A percentile compares a stretch with the other conserved stretches of the same genome.
These are phyloP conservation scores for Alternaria triticina DNA, from an alignment of 2,329 filamentous ascomycete genomes.

Conservation along the genomic window DNA sequence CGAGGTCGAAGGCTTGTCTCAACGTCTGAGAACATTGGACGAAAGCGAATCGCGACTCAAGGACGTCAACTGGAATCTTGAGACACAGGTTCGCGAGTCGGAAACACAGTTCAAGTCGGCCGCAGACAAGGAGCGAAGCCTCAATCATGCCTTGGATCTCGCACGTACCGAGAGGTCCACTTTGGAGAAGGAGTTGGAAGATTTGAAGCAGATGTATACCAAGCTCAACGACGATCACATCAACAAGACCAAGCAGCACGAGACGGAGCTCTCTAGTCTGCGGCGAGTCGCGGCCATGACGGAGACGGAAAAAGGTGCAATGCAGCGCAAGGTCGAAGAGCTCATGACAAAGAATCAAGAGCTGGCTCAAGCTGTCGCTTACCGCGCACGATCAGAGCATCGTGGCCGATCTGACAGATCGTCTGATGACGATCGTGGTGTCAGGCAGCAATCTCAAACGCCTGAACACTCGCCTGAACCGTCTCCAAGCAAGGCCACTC, in stretches of 20 bases:
- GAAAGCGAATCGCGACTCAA: constrained; percentile 97
- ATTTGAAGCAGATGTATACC: constrained; percentile 79
- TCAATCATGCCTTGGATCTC: constrained; percentile 73
- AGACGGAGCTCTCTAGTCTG: constrained; percentile 83
- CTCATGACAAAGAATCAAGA: constrained; percentile 89
- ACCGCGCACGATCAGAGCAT: constrained; percentile 72
- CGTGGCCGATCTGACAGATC: constrained; percentile 63
- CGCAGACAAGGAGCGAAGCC: constrained; percentile 80
- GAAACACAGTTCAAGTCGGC: constrained; percentile 75
- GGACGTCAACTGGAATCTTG: constrained; percentile 97
- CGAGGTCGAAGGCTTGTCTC: constrained; percentile 78
- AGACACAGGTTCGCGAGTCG: constrained; percentile 88
- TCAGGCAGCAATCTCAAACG: constrained; percentile 68
- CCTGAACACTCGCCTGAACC: constrained; percentile 90
- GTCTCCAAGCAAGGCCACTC: constrained; percentile 90
- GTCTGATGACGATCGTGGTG: constrained; percentile 45
- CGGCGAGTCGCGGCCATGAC: constrained; percentile 79
- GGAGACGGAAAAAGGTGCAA: constrained; percentile 76
- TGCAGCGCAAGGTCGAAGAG: constrained; percentile 88
- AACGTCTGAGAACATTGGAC: constrained; percentile 81
- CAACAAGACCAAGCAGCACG: constrained; percentile 78
- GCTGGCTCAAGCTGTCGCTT: constrained; percentile 81
- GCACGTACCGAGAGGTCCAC: constrained; percentile 76
- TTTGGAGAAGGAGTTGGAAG: constrained; percentile 86
- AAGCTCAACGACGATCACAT: constrained; percentile 83